These are phyloP conservation scores for Phytophthora uliginosa DNA, from an alignment of 352 stramenopile genomes.

Conservation along the genomic window DNA sequence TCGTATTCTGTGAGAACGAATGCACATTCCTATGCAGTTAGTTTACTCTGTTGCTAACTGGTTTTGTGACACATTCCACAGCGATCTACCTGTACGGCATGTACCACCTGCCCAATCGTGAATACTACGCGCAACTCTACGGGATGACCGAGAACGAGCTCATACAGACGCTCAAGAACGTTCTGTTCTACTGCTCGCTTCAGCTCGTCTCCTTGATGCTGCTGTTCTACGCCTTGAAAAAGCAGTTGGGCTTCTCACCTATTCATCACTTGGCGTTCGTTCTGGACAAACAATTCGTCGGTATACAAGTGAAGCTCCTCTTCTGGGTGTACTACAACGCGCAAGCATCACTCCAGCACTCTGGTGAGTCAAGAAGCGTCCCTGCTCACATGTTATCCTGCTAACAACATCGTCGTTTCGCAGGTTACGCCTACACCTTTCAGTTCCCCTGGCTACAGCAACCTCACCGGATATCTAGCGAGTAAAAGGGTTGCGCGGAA, in stretches of 20 bases:
- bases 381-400: not conserved
- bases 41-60: not conserved
- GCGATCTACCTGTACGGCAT: constrained; percentile 38
- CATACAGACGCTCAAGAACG: constrained; percentile 30
- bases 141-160: constrained; percentile 27
- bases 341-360: constrained; percentile 38
- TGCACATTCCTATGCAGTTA: not conserved
- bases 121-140: constrained; percentile 41
- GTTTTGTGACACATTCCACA: constrained; percentile 1
- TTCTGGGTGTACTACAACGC: constrained; percentile 49
- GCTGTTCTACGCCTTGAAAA: constrained; percentile 30
- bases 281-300: constrained; percentile 37
- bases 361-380: constrained; percentile 17
- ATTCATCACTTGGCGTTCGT: constrained; percentile 50
- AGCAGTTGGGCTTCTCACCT: constrained; percentile 36
- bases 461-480: not conserved
- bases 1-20: constrained; percentile 36
- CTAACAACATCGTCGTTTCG: not conserved
- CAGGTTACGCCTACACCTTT: constrained; percentile 49
- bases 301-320: constrained; percentile 45
- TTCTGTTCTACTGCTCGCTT: constrained; percentile 48
- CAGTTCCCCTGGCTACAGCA: constrained; percentile 39
- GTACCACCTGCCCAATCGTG: constrained; percentile 45
- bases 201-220: constrained; percentile 49
- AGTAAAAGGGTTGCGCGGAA: not conserved